Evolutionary conservation across 2,329 filamentous ascomycete genomes (phyloP), one percentile per base, ranked within the genome.

Genomic region (Neofusicoccum ribis): DNA sequence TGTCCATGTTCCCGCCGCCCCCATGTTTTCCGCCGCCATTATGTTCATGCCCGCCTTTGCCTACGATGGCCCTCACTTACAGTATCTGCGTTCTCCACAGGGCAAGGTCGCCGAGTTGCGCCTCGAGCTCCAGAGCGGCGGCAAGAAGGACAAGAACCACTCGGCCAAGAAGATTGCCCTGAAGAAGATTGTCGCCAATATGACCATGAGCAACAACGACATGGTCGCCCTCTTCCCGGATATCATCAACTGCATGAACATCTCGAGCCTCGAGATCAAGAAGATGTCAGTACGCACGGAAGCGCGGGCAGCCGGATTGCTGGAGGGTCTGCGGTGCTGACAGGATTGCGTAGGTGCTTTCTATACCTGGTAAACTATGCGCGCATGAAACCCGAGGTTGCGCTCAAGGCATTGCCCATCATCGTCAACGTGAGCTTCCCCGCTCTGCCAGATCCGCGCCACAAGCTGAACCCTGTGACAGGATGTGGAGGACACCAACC

Each of bases 151-250:
- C 83, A 98, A 97, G 86, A 97, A 96, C 81, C 90, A 92, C 80
- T 86, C 90, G 50, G 88, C 88, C 70, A 99, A 98, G 85, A 98
- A 98, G 86, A 96, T 97, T 75, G 93, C 95, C 11, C 85, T 99
- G 68, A 99, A 99, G 86, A 97, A 97, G 85, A 98, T 99, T 71
- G 95, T 99, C 72, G 95, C 95, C 77, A 99, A 99, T 78, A 99
- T 99, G 95, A 99, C 95, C 69, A 99, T 99, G 95, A 98, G 94
- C 86, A 99, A 99, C 82, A 99, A 98, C 76, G 95, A 99, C 79
- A 99, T 99, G 95, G 91, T 98, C 64, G 93, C 92, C 44, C 84
- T 99, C 61, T 99, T 99, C 72, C 93, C 94, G 17, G 95, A 99
- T 76, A 91, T 99, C 67, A 91, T 99, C 71, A 89, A 85, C 68